Evolutionary conservation across 495 filamentous ascomycete genomes (phyloP).

Genomic region (Aspergillus sclerotioniger): DNA sequence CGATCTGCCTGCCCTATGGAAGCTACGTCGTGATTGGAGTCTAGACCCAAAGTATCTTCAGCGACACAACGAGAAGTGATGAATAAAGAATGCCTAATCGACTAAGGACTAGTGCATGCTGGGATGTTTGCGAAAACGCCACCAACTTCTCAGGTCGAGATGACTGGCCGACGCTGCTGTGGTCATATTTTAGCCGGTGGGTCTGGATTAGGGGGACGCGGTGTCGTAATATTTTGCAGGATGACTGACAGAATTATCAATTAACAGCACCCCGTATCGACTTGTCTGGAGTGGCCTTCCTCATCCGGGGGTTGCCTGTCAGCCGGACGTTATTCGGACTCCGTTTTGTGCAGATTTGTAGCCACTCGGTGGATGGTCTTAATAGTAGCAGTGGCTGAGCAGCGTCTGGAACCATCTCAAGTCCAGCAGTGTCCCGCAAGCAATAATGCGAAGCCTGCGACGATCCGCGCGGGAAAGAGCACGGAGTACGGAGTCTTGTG

Average conservation of each 20-base stretch:
- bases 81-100: too few relatives aligned
- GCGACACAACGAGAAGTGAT: neutral
- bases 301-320: neutral
- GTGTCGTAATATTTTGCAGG: neutral
- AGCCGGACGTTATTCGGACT: neutral
- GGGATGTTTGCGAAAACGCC: neutral
- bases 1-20: neutral
- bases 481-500: too few relatives aligned
- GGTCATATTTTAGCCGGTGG: conserved; percentile 6
- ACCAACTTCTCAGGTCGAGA: neutral
- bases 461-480: too few relatives aligned
- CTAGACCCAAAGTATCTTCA: neutral
- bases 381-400: too few relatives aligned
- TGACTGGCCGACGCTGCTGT: neutral
- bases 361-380: too few relatives aligned
- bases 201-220: neutral
- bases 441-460: too few relatives aligned
- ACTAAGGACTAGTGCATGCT: neutral
- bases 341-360: neutral
- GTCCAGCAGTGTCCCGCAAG: neutral
- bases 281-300: neutral
- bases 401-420: too few relatives aligned
- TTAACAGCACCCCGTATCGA: neutral
- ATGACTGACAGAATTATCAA: neutral
- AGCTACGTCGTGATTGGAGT: neutral